Evolutionary conservation across 306 rosid species (phyloP), one percentile per base, ranked within the genome.

Genomic region (Vicia faba): DNA sequence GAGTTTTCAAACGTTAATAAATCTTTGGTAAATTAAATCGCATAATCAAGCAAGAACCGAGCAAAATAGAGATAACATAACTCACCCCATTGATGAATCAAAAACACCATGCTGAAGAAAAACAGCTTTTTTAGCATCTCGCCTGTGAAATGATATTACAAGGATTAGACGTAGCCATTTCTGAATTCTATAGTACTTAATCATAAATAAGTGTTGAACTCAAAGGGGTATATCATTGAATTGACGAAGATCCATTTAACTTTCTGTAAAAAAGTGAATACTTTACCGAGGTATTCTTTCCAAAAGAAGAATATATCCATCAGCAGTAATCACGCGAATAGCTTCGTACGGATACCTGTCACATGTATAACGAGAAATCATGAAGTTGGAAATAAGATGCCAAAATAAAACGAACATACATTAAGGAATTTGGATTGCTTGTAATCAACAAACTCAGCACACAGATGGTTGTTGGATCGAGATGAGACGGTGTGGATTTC

Each of bases 81-180:
- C 95, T 84, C 72, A 92, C 98, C 98, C 98, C 98, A 92, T 87
- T 25, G 96, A 89, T 54, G 98, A 87, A 78, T 92, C 98, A 26
- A 92, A 73, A 70, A 92, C 64, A 16, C 98, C 98, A 79, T 92
- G 98, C 79, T 92, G 98, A 62, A 92, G 89, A 80, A 71, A 92
- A 76, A 92, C 89, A 74, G 86, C 96, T 80, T 87, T 89, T 29
- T 84, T 79, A 71, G 98, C 80, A 80, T 92, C 98, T 64, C 92
- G 86, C 75, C 98, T 92, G 92, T 70, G 77, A 82, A 61, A 78
- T 72, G 68, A 76, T 15, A 40, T 3, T 40, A 40, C 13, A 3
- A 3, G 45, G 45, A 40, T 40, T 40, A 40, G 45, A 40, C 45
- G 10, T 11, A 45, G 31, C 53, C 26, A 63, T 44, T 44, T 43